Evolutionary conservation across 805 yeast genomes (phyloP), one percentile per base, ranked within the genome.

Genomic region (Metschnikowia peoriensis): DNA sequence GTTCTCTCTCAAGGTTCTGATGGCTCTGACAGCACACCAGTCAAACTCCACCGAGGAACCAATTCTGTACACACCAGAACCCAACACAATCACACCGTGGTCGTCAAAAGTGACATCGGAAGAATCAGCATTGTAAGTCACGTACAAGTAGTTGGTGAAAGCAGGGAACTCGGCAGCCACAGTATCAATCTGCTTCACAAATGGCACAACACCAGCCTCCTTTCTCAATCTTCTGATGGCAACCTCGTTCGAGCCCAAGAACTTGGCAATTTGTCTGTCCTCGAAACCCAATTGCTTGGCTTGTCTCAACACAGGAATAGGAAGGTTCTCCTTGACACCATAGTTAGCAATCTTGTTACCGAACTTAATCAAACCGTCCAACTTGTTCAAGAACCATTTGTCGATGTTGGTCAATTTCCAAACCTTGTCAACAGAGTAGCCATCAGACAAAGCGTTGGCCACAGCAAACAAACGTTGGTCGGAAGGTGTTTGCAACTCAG

Each of bases 91-190:
- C 47, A 88, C 86, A 70, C 97, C 97, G 59, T 91, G 85, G 59
- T 93, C 97, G 61, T 91, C 85, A 66, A 93, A 94, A n/a, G 77
- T 68, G 55, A 94, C 83, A 73, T 93, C 99, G 61, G 88, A 86
- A 37, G 87, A 74, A 61, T 88, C 91, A 45, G 97, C 98, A 66
- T 89, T 92, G 77, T 94, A 93, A 38, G 98, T 94, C 73, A 89
- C 82, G 78, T 94, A 93, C 72, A 93, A 78, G 75, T 93, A 93
- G 78, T 93, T 93, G 63, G 99, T 93, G 75, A 71, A 81, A 46
- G 97, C 97, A 48, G 99, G 99, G 83, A 93, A 94, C 75, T 93
- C 99, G 47, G 99, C 98, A 47, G 99, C 99, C 61, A 93, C 96
- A 29, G 99, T 93, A 78, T 93, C 99, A 66, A 93, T 94, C 73